phyloP scores from a whole-genome alignment of 768 basidiomycete genomes.

The Boletus tomentosulus region DNA sequence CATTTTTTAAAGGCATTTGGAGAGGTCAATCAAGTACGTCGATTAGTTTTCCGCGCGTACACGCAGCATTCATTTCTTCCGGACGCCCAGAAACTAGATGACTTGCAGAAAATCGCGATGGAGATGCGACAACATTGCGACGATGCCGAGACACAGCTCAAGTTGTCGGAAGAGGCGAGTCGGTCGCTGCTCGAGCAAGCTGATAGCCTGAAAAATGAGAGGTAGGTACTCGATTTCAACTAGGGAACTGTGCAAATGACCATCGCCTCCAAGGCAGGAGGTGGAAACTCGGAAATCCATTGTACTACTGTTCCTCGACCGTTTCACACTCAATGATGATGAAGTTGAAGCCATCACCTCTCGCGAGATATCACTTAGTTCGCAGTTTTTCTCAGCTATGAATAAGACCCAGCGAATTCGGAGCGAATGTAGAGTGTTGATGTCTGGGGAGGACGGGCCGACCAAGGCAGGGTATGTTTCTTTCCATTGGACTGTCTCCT shows the following conservation, averaged over 20 bases:
- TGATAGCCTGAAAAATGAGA: slow-evolving; percentile 66
- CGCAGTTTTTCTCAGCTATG: slow-evolving; percentile 79
- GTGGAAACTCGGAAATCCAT: slow-evolving; percentile 72
- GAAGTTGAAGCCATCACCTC: slow-evolving; percentile 76
- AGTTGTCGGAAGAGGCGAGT: slow-evolving; percentile 72
- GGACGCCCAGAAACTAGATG: slow-evolving; percentile 68
- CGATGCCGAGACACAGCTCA: slow-evolving; percentile 74
- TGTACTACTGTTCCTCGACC: slow-evolving; percentile 71
- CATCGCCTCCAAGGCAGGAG: slow-evolving; percentile 45
- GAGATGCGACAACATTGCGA: slow-evolving; percentile 83
- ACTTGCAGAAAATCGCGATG: slow-evolving; percentile 69
- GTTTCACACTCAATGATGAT: slow-evolving; percentile 76
- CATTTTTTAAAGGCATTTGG: slow-evolving; percentile 82
- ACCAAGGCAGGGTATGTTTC: slow-evolving; percentile 67
- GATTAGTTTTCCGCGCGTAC: not conserved
- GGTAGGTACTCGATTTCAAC: slow-evolving; percentile 39
- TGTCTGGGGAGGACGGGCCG: slow-evolving; percentile 80
- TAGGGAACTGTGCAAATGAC: not conserved
- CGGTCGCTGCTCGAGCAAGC: slow-evolving; percentile 79
- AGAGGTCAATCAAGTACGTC: slow-evolving; percentile 83
- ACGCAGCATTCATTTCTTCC: not conserved
- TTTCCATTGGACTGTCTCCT: not conserved
- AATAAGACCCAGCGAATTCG: slow-evolving; percentile 82
- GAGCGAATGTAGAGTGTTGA: slow-evolving; percentile 78
- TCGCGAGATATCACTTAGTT: slow-evolving; percentile 70